phyloP scores from a whole-genome alignment of 2,329 filamentous ascomycete species.

The Sporothrix schenckii region DNA sequence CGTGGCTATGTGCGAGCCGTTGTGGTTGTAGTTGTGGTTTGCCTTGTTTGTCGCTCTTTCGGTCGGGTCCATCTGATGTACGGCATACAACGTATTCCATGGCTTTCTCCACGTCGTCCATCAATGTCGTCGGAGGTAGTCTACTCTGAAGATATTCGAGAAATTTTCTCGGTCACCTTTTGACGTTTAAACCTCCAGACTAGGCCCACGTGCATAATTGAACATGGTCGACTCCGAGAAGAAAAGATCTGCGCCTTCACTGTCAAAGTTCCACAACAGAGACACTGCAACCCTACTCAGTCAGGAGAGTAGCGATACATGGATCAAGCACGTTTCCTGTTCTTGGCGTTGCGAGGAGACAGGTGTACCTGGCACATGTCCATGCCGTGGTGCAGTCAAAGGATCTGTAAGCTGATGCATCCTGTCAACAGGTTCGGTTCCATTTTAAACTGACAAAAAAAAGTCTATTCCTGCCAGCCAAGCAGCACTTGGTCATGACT shows the following conservation, averaged over 20 bases:
- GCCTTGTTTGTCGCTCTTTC: background rate
- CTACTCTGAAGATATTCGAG: background rate
- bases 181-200: too few relatives aligned
- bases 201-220: background rate
- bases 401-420: background rate
- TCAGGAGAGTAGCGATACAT: background rate
- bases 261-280: background rate
- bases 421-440: background rate
- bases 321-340: background rate
- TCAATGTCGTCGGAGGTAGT: background rate
- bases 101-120: background rate
- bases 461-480: background rate
- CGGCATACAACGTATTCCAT: background rate
- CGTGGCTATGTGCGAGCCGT: too few relatives aligned
- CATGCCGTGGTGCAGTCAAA: background rate
- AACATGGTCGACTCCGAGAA: background rate
- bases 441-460: background rate
- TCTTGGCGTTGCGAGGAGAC: background rate
- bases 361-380: background rate
- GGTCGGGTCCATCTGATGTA: background rate
- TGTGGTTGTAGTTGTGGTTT: background rate
- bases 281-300: background rate
- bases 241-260: background rate
- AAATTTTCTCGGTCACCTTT: too few relatives aligned
- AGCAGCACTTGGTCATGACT: too few relatives aligned